Conservation (phyloP, 2,329 filamentous ascomycete genomes). For the Cladophialophora carrionii region DNA sequence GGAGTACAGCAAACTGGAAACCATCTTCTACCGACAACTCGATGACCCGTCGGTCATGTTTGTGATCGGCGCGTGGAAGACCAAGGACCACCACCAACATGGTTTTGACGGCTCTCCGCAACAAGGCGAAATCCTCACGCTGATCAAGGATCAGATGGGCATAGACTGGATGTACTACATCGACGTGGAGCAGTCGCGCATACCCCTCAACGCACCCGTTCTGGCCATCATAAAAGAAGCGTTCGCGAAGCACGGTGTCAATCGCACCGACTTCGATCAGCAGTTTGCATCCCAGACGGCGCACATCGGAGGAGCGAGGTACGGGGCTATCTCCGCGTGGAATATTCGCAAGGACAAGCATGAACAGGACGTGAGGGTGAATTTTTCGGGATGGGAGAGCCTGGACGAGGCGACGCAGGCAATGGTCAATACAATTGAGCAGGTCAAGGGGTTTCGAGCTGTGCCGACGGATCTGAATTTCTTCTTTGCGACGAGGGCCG, state of each 20-base stretch:
- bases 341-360: constrained; percentile 30
- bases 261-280: constrained; percentile 23
- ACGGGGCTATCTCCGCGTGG: constrained; percentile 29
- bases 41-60: constrained; percentile 31
- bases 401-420: constrained; percentile 24
- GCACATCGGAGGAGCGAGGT: constrained; percentile 21
- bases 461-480: constrained; percentile 24
- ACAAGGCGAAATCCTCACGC: constrained; percentile 24
- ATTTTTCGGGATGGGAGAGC: constrained; percentile 30
- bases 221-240: constrained; percentile 24
- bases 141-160: constrained; percentile 32
- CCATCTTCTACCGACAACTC: constrained; percentile 30
- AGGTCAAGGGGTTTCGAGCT: constrained; percentile 17
- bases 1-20: constrained; percentile 29
- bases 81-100: constrained; percentile 27
- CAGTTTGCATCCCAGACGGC: constrained; percentile 24
- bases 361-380: constrained; percentile 26
- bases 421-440: constrained; percentile 24
- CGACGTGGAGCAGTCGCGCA: constrained; percentile 23
- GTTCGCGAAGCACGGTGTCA: constrained; percentile 16
- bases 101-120: constrained; percentile 30
- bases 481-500: constrained; percentile 23
- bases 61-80: constrained; percentile 31
- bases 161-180: constrained; percentile 36
- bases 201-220: constrained; percentile 27